Base-by-base conservation (phyloP, 306 rosid species). In the Leucaena leucocephala region DNA sequence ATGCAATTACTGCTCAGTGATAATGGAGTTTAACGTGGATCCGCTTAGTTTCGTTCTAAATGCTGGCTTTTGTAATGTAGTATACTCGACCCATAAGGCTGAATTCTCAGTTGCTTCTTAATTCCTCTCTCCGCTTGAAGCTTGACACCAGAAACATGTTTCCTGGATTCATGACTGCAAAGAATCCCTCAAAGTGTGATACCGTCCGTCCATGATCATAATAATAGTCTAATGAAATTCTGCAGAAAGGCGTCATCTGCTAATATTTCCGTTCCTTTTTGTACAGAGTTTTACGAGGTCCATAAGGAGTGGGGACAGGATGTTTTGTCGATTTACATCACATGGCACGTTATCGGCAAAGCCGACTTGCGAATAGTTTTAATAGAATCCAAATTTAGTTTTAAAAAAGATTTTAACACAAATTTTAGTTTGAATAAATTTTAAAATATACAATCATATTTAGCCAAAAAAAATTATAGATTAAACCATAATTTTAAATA, bases 11-110 rank as follows among this genome's bases (percentile, higher is more conserved):
- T 19, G 8, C 34, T 57, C 63, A 57, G 2, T 9, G 77, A 75
- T 39, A 58, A 75, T 66, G 80, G 54, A 49, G 68, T 49, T 78
- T 81, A 68, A 70, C 76, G 15, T 57, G 80, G 63, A 78, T 35
- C 27, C 27, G 27, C 27, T 27, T 27, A 27, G 27, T 27, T 27
- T 27, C 27, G 27, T 44, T 44, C 48, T 44, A 2, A 8, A 9
- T 5, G 58, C 17, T 50, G 58, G 19, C 19, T 49, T 5, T 49
- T 15, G 5, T 4, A 50, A 50, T 16, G 17, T 46, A 27, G 27
- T 27, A 27, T 27, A 27, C 27, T 27, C 27, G 27, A 27, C 27
- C 27, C 27, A 27, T 27, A 27, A 27, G 27, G 27, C 27, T 13
- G 50, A 46, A 46, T 46, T 46, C 55, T 48, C n/a, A n/a, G 14